Evolutionary conservation across 352 stramenopile species (phyloP).

Genomic region (Globisporangium sylvaticum): DNA sequence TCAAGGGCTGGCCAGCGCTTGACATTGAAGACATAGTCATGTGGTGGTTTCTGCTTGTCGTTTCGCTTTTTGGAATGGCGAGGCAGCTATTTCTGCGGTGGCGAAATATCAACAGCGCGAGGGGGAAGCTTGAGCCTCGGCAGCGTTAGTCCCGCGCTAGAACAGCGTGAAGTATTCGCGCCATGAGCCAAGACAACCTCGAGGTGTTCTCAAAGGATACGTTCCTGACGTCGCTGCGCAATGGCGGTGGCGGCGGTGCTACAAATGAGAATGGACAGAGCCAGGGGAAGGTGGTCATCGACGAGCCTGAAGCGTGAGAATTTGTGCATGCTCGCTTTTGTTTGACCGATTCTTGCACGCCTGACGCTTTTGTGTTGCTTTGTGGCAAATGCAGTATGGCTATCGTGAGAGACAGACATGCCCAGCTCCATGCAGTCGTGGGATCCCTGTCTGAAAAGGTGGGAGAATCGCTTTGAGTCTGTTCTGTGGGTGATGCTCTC

Average conservation of each 20-base stretch:
- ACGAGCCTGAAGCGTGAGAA: conserved; percentile 48
- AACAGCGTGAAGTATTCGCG: background rate
- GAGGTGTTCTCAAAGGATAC: conserved; percentile 82
- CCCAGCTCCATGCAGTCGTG: conserved; percentile 76
- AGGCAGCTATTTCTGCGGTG: conserved; percentile 2
- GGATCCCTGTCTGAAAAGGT: conserved; percentile 82
- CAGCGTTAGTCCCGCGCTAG: background rate
- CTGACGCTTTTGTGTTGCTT: background rate
- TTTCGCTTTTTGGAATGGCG: background rate
- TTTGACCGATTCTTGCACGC: too few relatives aligned
- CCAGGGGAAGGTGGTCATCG: conserved; percentile 15
- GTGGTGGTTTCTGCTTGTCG: conserved; percentile 7
- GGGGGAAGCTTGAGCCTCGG: background rate
- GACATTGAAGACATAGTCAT: background rate
- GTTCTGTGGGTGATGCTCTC: background rate
- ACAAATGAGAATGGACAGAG: conserved; percentile 7
- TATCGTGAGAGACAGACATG: conserved; percentile 73
- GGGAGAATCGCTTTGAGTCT: background rate
- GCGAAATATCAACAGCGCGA: background rate
- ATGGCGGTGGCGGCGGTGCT: conserved; percentile 20
- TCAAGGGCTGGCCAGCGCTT: background rate
- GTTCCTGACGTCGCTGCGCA: conserved; percentile 70
- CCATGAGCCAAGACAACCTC: conserved; percentile 39
- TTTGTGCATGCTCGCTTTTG: background rate
- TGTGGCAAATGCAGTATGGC: conserved; percentile 49